These are phyloP conservation scores for Cryptococcus amylolentus DNA, from an alignment of 1,284 basidiomycete species.

Conservation along the genomic window DNA sequence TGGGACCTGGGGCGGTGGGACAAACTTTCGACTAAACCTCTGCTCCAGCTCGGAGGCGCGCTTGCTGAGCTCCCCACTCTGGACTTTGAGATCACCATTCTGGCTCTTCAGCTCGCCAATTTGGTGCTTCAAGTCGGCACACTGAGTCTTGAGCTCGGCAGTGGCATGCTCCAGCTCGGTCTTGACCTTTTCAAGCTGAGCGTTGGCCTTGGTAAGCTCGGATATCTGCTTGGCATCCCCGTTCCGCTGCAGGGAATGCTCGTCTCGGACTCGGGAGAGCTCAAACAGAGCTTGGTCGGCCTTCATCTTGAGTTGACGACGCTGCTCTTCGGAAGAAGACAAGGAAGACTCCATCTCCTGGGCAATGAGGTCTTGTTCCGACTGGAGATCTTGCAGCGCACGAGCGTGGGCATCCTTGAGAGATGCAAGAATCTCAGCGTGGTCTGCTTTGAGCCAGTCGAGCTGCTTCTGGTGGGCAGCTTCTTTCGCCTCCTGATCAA, in stretches of 20 bases:
- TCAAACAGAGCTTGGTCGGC: slow-evolving; percentile 45
- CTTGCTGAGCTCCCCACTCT: slow-evolving; percentile 13
- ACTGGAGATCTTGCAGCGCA: slow-evolving; percentile 17
- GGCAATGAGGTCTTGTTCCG: slow-evolving; percentile 29
- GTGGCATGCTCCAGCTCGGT: slow-evolving; percentile 23
- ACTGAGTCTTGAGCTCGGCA: slow-evolving; percentile 25
- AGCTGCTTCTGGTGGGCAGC: slow-evolving; percentile 13
- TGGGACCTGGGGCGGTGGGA: slow-evolving; percentile 40
- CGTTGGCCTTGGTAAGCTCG: slow-evolving; percentile 23
- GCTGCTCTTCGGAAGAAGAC: slow-evolving; percentile 36
- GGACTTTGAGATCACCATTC: slow-evolving; percentile 23
- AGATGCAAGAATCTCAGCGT: slow-evolving; percentile 20
- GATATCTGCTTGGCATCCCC: slow-evolving; percentile 27
- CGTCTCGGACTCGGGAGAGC: slow-evolving; percentile 39
- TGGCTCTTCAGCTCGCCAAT: neutral
- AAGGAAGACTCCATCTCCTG: slow-evolving; percentile 41
- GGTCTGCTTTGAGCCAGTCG: slow-evolving; percentile 19
- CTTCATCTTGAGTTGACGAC: slow-evolving; percentile 45
- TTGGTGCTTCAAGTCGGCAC: slow-evolving; percentile 10
- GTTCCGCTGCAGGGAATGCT: slow-evolving; percentile 34
- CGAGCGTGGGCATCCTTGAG: slow-evolving; percentile 21
- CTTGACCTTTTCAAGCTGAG: slow-evolving; percentile 21
- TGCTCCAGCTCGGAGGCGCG: slow-evolving; percentile 10
- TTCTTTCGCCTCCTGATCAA: slow-evolving; percentile 11
- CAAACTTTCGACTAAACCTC: slow-evolving; percentile 13